A percentile compares a stretch with the other conserved stretches of the same genome.
Evolutionary conservation across 768 basidiomycete species (phyloP).

Genomic region (Mycena amicta): DNA sequence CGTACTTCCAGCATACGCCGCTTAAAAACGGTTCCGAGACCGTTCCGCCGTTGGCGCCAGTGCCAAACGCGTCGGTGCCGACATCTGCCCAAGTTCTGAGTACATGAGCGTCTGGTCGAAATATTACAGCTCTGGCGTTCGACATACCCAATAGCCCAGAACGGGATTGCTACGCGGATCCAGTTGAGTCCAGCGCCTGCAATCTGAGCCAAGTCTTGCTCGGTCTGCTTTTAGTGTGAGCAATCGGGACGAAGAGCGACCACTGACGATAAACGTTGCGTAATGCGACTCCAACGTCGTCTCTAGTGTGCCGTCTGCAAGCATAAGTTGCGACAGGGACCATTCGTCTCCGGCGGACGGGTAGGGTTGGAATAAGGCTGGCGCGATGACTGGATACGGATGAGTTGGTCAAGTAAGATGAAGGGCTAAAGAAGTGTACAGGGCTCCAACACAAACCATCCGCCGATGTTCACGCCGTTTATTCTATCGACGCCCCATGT

Average conservation of each 20-base stretch:
- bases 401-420: neutral
- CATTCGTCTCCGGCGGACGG: slow-evolving; percentile 53
- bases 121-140: slow-evolving; percentile 12
- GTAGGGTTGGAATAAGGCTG: slow-evolving; percentile 54
- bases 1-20: slow-evolving; percentile 60
- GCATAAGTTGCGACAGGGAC: slow-evolving; percentile 58
- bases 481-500: slow-evolving; percentile 52
- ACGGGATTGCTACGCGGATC: slow-evolving; percentile 67
- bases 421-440: slow-evolving; percentile 24
- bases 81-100: slow-evolving; percentile 12
- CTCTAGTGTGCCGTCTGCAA: slow-evolving; percentile 36
- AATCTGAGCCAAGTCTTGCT: slow-evolving; percentile 74
- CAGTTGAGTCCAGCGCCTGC: slow-evolving; percentile 74
- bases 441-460: slow-evolving; percentile 68
- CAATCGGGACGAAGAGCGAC: no score
- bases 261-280: slow-evolving; percentile 64
- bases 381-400: slow-evolving; percentile 43
- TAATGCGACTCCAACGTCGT: slow-evolving; percentile 62
- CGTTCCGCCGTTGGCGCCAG: neutral
- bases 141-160: slow-evolving; percentile 61
- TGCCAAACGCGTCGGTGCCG: slow-evolving; percentile 10
- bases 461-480: slow-evolving; percentile 55
- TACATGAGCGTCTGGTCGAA: slow-evolving; percentile 23
- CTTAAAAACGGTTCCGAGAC: slow-evolving; percentile 63
- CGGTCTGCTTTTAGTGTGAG: no score